Evolutionary conservation across 1,284 basidiomycete species (phyloP), one percentile per base, ranked within the genome.

Genomic region (Tylopilus sp.): DNA sequence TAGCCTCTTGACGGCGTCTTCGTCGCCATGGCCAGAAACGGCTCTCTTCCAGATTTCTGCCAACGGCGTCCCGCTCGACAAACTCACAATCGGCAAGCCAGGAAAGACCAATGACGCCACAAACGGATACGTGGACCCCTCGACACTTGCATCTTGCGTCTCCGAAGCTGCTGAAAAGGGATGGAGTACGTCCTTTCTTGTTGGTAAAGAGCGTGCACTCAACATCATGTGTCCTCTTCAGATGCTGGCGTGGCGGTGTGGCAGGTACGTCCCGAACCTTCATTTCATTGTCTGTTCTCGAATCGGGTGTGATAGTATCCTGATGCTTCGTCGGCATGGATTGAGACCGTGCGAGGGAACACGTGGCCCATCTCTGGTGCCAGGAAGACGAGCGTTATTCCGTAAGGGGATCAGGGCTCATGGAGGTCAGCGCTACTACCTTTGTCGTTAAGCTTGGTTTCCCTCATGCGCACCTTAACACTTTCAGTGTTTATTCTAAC

Each of bases 51-150:
- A 48, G 13, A 48, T 48, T 12, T 23, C 25, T 7, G 6, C 12
- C 2, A 44, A 38, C 15, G 47, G 47, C 21, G 41, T 48, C 29
- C 28, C 38, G 19, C 16, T 11, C 1, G 19, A 37, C n/a, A 48
- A 48, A 13, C 35, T 48, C 21, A 41, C 44, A 4, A 44, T 48
- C 4, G 41, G 47, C 4, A 48, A 48, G 19, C 46, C 46, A 6
- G 40, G 6, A 4, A 43, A 8, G 12, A 4, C 15, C 1, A 2
- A 2, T 1, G 46, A 48, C 13, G 35, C 35, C 13, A 12, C 2
- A 3, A 38, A 19, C 15, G 46, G 46, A 10, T 48, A 31, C 26
- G 18, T 48, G 28, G 2, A 26, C 5, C 6, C 21, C 1, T 7
- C 3, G 2, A 37, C 6, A 4, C 35, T 48, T 29, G 34, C 41